Conservation (phyloP, 805 yeast species). For the Lipomyces yamadae region DNA sequence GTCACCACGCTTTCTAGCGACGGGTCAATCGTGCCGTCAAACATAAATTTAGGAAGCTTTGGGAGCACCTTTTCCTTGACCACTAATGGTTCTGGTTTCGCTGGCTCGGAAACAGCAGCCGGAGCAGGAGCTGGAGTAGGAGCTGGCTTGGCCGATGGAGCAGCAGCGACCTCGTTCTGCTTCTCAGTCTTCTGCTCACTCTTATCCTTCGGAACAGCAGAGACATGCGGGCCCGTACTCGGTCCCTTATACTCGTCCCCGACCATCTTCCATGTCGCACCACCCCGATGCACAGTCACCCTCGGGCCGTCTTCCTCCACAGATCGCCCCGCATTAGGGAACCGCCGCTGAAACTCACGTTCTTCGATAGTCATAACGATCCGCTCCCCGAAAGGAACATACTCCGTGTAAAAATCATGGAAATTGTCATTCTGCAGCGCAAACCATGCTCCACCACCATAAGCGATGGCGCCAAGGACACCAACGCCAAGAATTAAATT, state of each 20-base stretch:
- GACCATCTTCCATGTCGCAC: constrained; percentile 37
- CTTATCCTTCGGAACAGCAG: constrained; percentile 25
- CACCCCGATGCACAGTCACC: constrained; percentile 37
- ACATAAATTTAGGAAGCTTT: constrained; percentile 34
- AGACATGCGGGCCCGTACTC: constrained; percentile 32
- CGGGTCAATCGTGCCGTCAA: constrained; percentile 40
- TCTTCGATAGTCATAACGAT: constrained; percentile 58
- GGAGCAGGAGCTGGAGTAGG: constrained; percentile 20
- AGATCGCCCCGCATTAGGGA: constrained; percentile 37
- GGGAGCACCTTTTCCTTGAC: constrained; percentile 30
- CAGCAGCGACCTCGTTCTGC: constrained; percentile 26
- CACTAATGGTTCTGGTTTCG: constrained; percentile 14
- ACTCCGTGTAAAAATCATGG: constrained; percentile 65
- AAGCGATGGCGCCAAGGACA: constrained; percentile 47
- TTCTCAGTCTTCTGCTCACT: constrained; percentile 25
- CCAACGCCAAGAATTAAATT: constrained; percentile 42
- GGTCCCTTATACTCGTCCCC: constrained; percentile 38
- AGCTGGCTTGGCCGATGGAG: constrained; percentile 33
- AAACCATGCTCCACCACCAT: constrained; percentile 64
- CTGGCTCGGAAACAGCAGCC: neutral
- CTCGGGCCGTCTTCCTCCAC: constrained; percentile 23
- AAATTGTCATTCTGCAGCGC: constrained; percentile 62
- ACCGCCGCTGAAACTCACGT: constrained; percentile 42
- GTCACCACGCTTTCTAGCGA: constrained; percentile 38
- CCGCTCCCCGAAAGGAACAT: constrained; percentile 66